Evolutionary conservation across 2,329 filamentous ascomycete genomes (phyloP), one percentile per base, ranked within the genome.

Genomic region (Epichloe brachyelytri): DNA sequence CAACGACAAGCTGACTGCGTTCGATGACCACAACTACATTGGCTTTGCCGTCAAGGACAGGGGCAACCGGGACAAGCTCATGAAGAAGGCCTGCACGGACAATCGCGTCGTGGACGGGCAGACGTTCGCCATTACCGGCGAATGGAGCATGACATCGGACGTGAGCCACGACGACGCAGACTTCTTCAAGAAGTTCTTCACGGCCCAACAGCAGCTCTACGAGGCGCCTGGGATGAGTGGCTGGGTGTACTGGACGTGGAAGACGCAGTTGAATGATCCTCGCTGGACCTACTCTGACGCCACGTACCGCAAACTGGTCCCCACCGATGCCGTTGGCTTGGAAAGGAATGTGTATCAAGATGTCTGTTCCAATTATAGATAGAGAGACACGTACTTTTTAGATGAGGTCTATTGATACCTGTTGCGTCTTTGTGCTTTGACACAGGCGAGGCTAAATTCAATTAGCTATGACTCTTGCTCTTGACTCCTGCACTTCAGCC

Each of bases 171-270:
- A 59, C 14, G 51, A 62, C 8, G 69, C 62, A 7, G 65, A 60
- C 11, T 83, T 80, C 60, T 82, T 82, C 63, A 64, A 56, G 51
- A 65, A 71, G 53, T 82, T 73, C 71, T 82, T 78, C 61, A 73
- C 73, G 1, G 77, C 77, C 1, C 78, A 81, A 64, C 68, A 74
- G 6, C 67, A 71, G 52, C 65, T 71, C 2, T 81, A 79, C 53
- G 78, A 82, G 63, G 70, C 69, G 55, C 57, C 58, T 0, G 63
- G 68, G 51, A 60, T 59, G 57, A 65, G 67, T n/a, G 76, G 77
- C 0, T 81, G 77, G 76, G 61, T 77, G 2, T 81, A 77, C 58
- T 82, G 78, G 78, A 71, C 70, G 1, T 81, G 78, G 78, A 82
- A 80, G 66, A 61, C 62, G 15, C 60, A 64, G 51, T 50, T 63